phyloP scores from a whole-genome alignment of 1,284 basidiomycete genomes.

The Fomes fomentarius region DNA sequence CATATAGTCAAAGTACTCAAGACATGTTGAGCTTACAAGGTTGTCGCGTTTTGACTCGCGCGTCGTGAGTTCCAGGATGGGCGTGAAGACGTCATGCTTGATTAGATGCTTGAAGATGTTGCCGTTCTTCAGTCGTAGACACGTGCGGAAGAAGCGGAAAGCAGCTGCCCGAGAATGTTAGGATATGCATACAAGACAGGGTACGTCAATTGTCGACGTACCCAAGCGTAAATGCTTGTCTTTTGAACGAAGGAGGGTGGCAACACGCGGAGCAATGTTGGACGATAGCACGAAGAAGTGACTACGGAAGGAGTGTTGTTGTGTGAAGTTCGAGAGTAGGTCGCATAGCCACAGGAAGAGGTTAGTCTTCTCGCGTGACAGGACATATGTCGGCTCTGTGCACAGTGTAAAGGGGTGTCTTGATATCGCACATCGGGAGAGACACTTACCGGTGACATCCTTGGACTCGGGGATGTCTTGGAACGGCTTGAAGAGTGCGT shows the following conservation, averaged over 20 bases:
- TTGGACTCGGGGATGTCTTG: slow-evolving; percentile 78
- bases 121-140: slow-evolving; percentile 84
- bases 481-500: slow-evolving; percentile 81
- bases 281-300: slow-evolving; percentile 90
- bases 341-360: slow-evolving; percentile 88
- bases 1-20: slow-evolving; percentile 94
- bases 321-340: slow-evolving; percentile 85
- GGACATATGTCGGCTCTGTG: slow-evolving; percentile 52
- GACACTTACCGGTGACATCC: slow-evolving; percentile 61
- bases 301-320: slow-evolving; percentile 88
- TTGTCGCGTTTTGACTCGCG: slow-evolving; percentile 89
- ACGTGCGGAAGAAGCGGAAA: slow-evolving; percentile 89
- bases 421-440: slow-evolving; percentile 5
- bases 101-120: slow-evolving; percentile 86
- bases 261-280: slow-evolving; percentile 72
- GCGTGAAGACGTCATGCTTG: slow-evolving; percentile 84
- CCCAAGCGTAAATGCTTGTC: slow-evolving; percentile 93
- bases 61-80: slow-evolving; percentile 82
- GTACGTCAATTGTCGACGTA: slow-evolving; percentile 45
- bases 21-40: slow-evolving; percentile 90
- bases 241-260: slow-evolving; percentile 77
- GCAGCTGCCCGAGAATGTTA: slow-evolving; percentile 57
- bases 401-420: neutral
- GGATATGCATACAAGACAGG: neutral
- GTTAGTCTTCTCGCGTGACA: slow-evolving; percentile 75